Evolutionary conservation across 768 basidiomycete species (phyloP).

Genomic region (Boletus edulis): DNA sequence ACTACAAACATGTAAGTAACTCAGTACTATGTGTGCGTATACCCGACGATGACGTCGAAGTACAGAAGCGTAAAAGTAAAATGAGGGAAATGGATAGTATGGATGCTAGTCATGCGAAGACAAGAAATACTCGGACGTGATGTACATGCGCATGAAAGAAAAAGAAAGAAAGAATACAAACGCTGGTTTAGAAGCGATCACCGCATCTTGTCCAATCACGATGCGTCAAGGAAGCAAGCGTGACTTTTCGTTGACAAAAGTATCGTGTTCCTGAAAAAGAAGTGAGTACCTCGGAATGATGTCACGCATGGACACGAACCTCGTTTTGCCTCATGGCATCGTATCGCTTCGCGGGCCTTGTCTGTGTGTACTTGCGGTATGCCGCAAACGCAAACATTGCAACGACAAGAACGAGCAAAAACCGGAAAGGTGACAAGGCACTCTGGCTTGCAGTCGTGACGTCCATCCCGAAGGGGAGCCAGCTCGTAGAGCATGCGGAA

Average conservation of each 20-base stretch:
- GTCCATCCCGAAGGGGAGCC: constrained; percentile 21
- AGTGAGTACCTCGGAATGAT: neutral
- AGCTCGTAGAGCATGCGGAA: constrained; percentile 35
- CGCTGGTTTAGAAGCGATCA: neutral
- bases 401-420: constrained; percentile 11
- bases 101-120: constrained; percentile 7
- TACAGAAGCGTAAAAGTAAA: neutral
- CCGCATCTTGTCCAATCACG: neutral
- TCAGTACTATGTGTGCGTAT: constrained; percentile 7
- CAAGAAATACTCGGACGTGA: neutral
- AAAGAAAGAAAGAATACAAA: neutral
- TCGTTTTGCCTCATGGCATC: constrained; percentile 1
- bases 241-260: constrained; percentile 24
- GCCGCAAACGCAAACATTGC: constrained; percentile 9
- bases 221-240: constrained; percentile 18
- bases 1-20: constrained; percentile 12
- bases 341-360: constrained; percentile 9
- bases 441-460: neutral
- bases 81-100: neutral
- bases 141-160: neutral
- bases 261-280: neutral
- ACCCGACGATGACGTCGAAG: neutral
- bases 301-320: constrained; percentile 1
- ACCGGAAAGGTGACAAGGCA: neutral
- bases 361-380: constrained; percentile 11